These are phyloP conservation scores for Megacollybia marginata DNA, from an alignment of 768 basidiomycete genomes.

Conservation along the genomic window DNA sequence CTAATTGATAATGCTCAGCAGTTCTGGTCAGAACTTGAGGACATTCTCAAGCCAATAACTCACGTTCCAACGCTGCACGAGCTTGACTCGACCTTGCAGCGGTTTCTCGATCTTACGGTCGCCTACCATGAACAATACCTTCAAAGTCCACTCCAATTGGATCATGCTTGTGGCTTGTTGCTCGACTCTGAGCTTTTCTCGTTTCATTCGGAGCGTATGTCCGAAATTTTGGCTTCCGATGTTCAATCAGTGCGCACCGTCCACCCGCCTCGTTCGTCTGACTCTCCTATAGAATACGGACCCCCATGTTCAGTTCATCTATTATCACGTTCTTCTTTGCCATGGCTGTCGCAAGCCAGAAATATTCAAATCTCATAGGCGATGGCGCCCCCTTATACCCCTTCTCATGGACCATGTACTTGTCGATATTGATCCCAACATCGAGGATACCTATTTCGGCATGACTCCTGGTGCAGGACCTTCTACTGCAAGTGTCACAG, in stretches of 20 bases:
- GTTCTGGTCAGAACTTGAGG: constrained; percentile 94
- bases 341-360: constrained; percentile 63
- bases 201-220: constrained; percentile 91
- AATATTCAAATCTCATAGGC: constrained; percentile 73
- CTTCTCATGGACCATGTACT: constrained; percentile 79
- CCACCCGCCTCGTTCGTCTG: constrained; percentile 1
- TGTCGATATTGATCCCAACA: constrained; percentile 74
- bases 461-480: constrained; percentile 29
- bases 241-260: constrained; percentile 43
- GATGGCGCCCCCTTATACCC: constrained; percentile 78
- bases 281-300: constrained; percentile 57
- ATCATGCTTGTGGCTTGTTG: constrained; percentile 73
- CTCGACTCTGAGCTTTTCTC: constrained; percentile 82
- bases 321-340: constrained; percentile 69
- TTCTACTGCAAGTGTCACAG: constrained; percentile 31
- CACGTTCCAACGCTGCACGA: constrained; percentile 58
- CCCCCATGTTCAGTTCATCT: constrained; percentile 76
- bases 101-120: constrained; percentile 73
- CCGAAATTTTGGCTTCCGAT: constrained; percentile 68
- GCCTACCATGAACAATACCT: constrained; percentile 89
- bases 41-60: constrained; percentile 61
- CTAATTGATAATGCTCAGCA: constrained; percentile 78
- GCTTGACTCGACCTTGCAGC: constrained; percentile 72
- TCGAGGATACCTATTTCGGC: constrained; percentile 53
- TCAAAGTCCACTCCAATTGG: constrained; percentile 73